These are phyloP conservation scores for Westerdykella sp. DNA, from an alignment of 2,329 filamentous ascomycete genomes.

Conservation along the genomic window DNA sequence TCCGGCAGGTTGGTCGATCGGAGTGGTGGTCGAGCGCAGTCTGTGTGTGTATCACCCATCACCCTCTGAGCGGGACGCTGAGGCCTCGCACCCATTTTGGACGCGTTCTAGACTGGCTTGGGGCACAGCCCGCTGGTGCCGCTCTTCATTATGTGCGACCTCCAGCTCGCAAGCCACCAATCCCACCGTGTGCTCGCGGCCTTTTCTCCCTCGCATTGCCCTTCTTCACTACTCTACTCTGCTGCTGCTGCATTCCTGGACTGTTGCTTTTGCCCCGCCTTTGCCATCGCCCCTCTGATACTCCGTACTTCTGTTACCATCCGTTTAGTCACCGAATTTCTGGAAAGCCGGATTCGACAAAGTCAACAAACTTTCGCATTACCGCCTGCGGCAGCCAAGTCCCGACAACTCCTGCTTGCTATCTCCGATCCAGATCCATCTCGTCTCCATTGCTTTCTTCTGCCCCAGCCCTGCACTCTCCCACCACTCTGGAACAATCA, in stretches of 20 bases:
- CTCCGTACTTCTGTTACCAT: no score
- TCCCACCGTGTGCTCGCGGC: constrained; percentile 18
- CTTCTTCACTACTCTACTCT: constrained; percentile 2
- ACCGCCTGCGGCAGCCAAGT: constrained; percentile 15
- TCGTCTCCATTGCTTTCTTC: constrained; percentile 1
- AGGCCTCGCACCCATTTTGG: constrained; percentile 1
- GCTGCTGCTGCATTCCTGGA: neutral
- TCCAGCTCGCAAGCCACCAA: constrained; percentile 16
- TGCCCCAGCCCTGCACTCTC: no score
- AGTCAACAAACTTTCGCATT: neutral
- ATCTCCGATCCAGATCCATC: constrained; percentile 7
- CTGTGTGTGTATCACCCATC: no score
- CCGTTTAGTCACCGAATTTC: no score
- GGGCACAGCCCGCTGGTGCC: constrained; percentile 15
- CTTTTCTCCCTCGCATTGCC: constrained; percentile 18
- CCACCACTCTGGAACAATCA: no score
- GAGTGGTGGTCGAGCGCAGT: no score
- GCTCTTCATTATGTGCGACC: constrained; percentile 21
- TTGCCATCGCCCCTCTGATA: no score
- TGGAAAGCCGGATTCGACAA: no score
- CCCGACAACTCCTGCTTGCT: constrained; percentile 4
- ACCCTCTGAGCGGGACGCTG: no score
- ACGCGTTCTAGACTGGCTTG: constrained; percentile 30
- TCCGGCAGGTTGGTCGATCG: no score
- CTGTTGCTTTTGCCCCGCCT: no score